Evolutionary conservation across 2,329 filamentous ascomycete genomes (phyloP).

Genomic region (Pseudocercospora ulei): DNA sequence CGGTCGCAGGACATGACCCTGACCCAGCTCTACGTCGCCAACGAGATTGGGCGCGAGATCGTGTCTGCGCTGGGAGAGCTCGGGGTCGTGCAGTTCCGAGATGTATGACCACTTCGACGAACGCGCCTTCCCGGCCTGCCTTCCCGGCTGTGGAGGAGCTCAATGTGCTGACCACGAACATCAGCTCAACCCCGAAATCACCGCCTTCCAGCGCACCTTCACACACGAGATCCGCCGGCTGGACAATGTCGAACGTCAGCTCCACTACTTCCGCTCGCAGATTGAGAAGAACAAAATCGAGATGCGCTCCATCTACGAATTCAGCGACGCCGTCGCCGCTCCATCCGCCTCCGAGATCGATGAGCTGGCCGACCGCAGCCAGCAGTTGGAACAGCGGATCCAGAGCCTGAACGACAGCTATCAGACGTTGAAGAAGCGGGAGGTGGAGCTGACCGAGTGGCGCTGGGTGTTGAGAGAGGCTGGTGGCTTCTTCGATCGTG

Average conservation of each 20-base stretch:
- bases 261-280: conserved; percentile 88
- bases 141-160: not conserved
- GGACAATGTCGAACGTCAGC: conserved; percentile 95
- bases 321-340: conserved; percentile 68
- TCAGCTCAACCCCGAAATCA: conserved; percentile 87
- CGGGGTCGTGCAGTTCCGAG: conserved; percentile 90
- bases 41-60: conserved; percentile 96
- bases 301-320: conserved; percentile 83
- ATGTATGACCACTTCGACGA: conserved; percentile 53
- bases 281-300: conserved; percentile 87
- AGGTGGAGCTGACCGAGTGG: conserved; percentile 96
- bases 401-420: conserved; percentile 94
- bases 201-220: conserved; percentile 92
- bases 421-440: conserved; percentile 93
- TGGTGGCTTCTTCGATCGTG: conserved; percentile 92
- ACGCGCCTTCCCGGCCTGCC: not conserved
- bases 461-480: conserved; percentile 95
- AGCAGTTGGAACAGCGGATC: conserved; percentile 84
- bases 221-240: conserved; percentile 95
- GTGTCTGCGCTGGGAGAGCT: conserved; percentile 94
- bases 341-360: conserved; percentile 93
- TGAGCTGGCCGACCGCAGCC: conserved; percentile 82
- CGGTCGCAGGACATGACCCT: conserved; percentile 99
- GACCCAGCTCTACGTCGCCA: conserved; percentile 98
- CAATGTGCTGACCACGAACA: conserved; percentile 22